phyloP scores from a whole-genome alignment of 2,329 filamentous ascomycete genomes.

The Claviceps purpurea region DNA sequence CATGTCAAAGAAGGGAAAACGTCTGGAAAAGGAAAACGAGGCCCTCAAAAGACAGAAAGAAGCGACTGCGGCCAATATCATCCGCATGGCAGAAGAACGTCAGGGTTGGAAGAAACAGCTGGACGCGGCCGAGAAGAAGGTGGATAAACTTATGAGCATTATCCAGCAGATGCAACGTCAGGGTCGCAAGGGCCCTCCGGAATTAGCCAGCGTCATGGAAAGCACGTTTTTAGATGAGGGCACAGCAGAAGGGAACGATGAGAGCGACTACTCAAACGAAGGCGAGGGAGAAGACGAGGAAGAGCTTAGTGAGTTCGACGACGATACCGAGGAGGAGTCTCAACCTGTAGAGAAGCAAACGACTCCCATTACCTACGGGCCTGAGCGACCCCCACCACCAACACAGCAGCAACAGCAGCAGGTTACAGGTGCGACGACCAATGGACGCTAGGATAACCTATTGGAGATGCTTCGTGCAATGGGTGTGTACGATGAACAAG shows the following conservation, averaged over 20 bases:
- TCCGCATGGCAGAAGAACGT: conserved; percentile 93
- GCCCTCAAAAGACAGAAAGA: conserved; percentile 86
- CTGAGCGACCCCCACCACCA: conserved; percentile 32
- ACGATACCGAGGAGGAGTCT: conserved; percentile 41
- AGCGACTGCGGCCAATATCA: conserved; percentile 83
- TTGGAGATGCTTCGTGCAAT: conserved; percentile 4
- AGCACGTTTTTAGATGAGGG: conserved; percentile 42
- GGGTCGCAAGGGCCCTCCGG: conserved; percentile 62
- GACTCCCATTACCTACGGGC: conserved; percentile 30
- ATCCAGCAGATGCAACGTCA: conserved; percentile 96
- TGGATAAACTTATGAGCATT: conserved; percentile 82
- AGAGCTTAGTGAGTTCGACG: conserved; percentile 51
- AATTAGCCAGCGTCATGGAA: conserved; percentile 46
- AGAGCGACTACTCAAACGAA: conserved; percentile 52
- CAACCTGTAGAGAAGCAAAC: conserved; percentile 20
- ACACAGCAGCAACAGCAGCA: conserved; percentile 10
- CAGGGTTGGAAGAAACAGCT: conserved; percentile 65
- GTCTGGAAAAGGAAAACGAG: conserved; percentile 91
- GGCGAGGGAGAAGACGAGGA: conserved; percentile 45
- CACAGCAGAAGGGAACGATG: conserved; percentile 34
- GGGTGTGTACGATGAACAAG: not conserved
- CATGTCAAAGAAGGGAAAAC: conserved; percentile 98
- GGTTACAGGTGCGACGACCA: conserved; percentile 17
- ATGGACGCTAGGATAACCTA: conserved; percentile 26
- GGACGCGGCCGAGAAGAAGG: conserved; percentile 49